These are phyloP conservation scores for Lactarius deliciosus DNA, from an alignment of 768 basidiomycete species.

Conservation along the genomic window DNA sequence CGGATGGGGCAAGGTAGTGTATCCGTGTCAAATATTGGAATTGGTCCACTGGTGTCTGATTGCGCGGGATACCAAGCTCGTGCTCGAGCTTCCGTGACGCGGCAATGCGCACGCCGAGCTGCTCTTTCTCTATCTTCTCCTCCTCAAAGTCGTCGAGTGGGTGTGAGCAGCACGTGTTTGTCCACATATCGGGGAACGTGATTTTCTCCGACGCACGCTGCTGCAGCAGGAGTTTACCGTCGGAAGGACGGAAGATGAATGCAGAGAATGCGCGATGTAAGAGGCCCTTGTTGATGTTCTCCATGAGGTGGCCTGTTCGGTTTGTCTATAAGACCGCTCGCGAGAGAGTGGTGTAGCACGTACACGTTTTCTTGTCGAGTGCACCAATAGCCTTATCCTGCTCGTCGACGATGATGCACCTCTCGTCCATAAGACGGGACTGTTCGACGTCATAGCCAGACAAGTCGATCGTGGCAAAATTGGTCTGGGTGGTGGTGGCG, in stretches of 20 bases:
- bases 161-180: constrained; percentile 98
- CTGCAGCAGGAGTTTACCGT: constrained; percentile 91
- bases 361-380: constrained; percentile 95
- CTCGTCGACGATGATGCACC: constrained; percentile 89
- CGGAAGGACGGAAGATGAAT: constrained; percentile 92
- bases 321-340: constrained; percentile 6
- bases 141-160: constrained; percentile 89
- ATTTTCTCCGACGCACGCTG: constrained; percentile 98
- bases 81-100: constrained; percentile 95
- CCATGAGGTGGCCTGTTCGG: constrained; percentile 88
- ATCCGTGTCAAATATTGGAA: constrained; percentile 96
- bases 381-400: constrained; percentile 83
- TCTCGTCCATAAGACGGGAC: constrained; percentile 93
- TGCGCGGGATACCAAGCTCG: constrained; percentile 87
- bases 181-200: constrained; percentile 99
- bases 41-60: constrained; percentile 73
- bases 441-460: constrained; percentile 89
- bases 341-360: constrained; percentile 32
- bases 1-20: constrained; percentile 93
- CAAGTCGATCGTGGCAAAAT: constrained; percentile 72
- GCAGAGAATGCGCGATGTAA: constrained; percentile 98
- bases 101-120: constrained; percentile 85
- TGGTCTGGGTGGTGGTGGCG: neutral
- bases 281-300: constrained; percentile 90
- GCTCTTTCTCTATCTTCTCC: constrained; percentile 72